phyloP scores from a whole-genome alignment of 2,329 filamentous ascomycete genomes.

The Xylariaceae sp. region DNA sequence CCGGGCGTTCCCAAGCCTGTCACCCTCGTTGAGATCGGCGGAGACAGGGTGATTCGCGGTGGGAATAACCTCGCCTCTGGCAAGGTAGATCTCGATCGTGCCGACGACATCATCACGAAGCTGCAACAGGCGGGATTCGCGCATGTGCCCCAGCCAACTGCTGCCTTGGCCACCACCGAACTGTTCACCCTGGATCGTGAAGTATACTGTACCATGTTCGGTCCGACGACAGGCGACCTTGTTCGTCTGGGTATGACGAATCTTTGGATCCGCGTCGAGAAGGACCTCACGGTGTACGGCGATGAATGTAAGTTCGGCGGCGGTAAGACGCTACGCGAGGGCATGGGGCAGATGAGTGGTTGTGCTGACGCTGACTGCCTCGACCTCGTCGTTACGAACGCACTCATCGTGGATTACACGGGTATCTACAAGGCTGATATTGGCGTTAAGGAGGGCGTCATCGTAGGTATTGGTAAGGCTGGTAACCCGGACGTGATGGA shows the following conservation, averaged over 20 bases:
- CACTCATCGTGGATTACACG: conserved; percentile 81
- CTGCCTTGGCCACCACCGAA: conserved; percentile 50
- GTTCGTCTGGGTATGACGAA: conserved; percentile 78
- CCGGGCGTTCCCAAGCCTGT: conserved; percentile 90
- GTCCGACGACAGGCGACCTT: conserved; percentile 83
- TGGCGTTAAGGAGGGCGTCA: conserved; percentile 80
- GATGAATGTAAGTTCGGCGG: conserved; percentile 96
- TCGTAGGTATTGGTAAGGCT: conserved; percentile 86
- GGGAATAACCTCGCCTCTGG: conserved; percentile 78
- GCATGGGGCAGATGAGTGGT: conserved; percentile 89
- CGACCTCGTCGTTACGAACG: conserved; percentile 85
- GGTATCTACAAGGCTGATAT: conserved; percentile 98
- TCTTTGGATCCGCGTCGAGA: conserved; percentile 86
- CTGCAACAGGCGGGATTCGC: conserved; percentile 71
- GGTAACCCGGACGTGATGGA: conserved; percentile 98
- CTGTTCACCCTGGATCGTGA: conserved; percentile 67
- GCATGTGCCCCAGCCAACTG: conserved; percentile 63
- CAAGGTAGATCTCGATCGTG: conserved; percentile 57
- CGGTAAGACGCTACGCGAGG: conserved; percentile 87
- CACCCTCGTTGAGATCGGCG: conserved; percentile 81
- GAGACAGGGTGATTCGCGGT: conserved; percentile 71
- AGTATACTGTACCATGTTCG: conserved; percentile 84
- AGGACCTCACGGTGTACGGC: conserved; percentile 76
- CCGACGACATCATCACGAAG: conserved; percentile 60
- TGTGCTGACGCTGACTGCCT: conserved; percentile 65